These are phyloP conservation scores for Aspergillus novofumigatus DNA, from an alignment of 2,329 filamentous ascomycete species.

Conservation along the genomic window DNA sequence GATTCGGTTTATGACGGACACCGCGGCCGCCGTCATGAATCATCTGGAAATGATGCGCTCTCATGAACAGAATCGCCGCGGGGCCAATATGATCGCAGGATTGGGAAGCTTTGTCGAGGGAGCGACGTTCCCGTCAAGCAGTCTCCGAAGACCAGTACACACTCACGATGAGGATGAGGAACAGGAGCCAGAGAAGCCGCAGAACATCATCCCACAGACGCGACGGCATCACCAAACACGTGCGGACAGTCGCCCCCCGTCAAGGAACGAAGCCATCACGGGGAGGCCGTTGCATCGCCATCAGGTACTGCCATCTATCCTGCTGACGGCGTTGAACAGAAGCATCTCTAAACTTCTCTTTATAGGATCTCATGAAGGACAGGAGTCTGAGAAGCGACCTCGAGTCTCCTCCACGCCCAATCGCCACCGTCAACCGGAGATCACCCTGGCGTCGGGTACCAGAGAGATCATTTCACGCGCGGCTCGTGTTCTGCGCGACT, in stretches of 20 bases:
- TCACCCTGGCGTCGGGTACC: constrained; percentile 8
- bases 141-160: constrained; percentile 4
- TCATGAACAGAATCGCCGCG: constrained; percentile 7
- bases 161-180: constrained; percentile 8
- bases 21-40: constrained; percentile 8
- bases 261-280: not conserved
- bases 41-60: constrained; percentile 8
- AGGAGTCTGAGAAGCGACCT: not conserved
- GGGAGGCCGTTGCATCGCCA: not conserved
- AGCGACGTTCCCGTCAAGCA: constrained; percentile 2
- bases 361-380: not conserved
- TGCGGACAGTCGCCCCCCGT: not conserved
- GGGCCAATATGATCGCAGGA: constrained; percentile 9
- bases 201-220: not conserved
- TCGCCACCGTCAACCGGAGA: constrained; percentile 7
- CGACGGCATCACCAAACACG: not conserved
- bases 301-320: not conserved
- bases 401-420: not conserved
- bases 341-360: not conserved
- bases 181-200: not conserved
- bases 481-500: constrained; percentile 41
- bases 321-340: no score
- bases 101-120: constrained; percentile 9
- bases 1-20: constrained; percentile 9
- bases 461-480: constrained; percentile 41